These are phyloP conservation scores for Debaryomyces tyrocola DNA, from an alignment of 805 yeast species.

Conservation along the genomic window DNA sequence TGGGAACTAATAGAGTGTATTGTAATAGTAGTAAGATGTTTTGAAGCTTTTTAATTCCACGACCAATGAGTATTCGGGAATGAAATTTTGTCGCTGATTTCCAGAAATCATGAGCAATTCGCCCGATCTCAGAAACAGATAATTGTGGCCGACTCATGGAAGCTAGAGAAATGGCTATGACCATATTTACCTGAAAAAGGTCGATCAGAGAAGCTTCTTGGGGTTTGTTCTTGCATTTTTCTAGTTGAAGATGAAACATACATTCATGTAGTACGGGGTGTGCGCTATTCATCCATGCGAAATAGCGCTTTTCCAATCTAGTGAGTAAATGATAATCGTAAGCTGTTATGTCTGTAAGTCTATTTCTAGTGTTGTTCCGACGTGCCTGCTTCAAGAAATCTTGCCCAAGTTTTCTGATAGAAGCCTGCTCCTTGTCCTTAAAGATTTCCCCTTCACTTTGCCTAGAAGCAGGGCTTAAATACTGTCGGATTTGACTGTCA, in stretches of 20 bases:
- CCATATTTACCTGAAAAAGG: slow-evolving; percentile 11
- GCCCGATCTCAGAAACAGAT: slow-evolving; percentile 10
- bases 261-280: slow-evolving; percentile 12
- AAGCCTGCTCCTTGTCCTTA: slow-evolving; percentile 9
- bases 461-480: background rate
- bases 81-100: slow-evolving; percentile 9
- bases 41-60: slow-evolving; percentile 10
- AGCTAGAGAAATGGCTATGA: slow-evolving; percentile 10
- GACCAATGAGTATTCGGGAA: slow-evolving; percentile 3
- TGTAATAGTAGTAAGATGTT: slow-evolving; percentile 10
- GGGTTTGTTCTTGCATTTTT: slow-evolving; percentile 6
- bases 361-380: slow-evolving; percentile 6
- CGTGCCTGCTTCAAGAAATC: slow-evolving; percentile 11
- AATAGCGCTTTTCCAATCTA: slow-evolving; percentile 9
- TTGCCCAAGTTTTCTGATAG: slow-evolving; percentile 10
- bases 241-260: slow-evolving; percentile 7
- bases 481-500: slow-evolving; percentile 7
- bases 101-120: slow-evolving; percentile 12
- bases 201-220: slow-evolving; percentile 6
- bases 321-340: slow-evolving; percentile 8
- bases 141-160: slow-evolving; percentile 10
- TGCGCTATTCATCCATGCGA: slow-evolving; percentile 12
- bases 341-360: slow-evolving; percentile 8
- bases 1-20: slow-evolving; percentile 12
- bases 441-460: slow-evolving; percentile 7